Base-by-base conservation (phyloP, 1,284 basidiomycete genomes). In the Pseudozyma flocculosa region DNA sequence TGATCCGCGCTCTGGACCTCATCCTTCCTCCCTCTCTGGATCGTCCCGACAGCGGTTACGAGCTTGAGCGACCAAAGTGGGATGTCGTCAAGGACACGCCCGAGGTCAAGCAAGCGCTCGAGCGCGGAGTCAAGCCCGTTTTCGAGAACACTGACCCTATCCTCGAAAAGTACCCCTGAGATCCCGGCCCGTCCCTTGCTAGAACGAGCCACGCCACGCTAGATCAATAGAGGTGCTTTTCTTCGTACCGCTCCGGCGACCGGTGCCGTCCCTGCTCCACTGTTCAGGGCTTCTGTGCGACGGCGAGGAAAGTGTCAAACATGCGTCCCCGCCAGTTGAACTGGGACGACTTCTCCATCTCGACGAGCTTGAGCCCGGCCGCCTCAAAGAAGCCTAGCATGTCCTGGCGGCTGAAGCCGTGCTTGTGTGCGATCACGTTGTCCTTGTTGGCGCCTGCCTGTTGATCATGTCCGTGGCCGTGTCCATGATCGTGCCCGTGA, bases 61-160 rank as follows among this genome's bases (percentile, higher is more conserved):
- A 71, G 40, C 53, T 68, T 15, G 58, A 61, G 36, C 48, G 68
- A 3, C 65, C 59, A n/a, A 68, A 58, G 24, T 71, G 57, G 60
- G 50, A 52, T 29, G 29, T 40, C 19, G 49, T 60, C 50, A 61
- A 67, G 52, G 51, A 63, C 15, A 36, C 34, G 9, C 37, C 48
- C n/a, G 57, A 66, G 18, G 57, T 70, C 37, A 42, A 63, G 30
- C 43, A 39, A n/a, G 64, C 60, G 8, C 39, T 66, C 19, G 51
- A 61, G 9, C 49, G 45, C 17, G 57, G 62, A 0, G 22, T 41
- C 11, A 57, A 65, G 39, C 45, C 43, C 1, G 54, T 50, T 49
- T 65, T 61, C 44, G 62, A 65, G 26, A 61, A 40, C 45, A 54
- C 48, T 23, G 62, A 65, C 23, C 29, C 49, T 30, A 53, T 65